Evolutionary conservation across 2,329 filamentous ascomycete species (phyloP).

Genomic region (Aspergillus candidus): DNA sequence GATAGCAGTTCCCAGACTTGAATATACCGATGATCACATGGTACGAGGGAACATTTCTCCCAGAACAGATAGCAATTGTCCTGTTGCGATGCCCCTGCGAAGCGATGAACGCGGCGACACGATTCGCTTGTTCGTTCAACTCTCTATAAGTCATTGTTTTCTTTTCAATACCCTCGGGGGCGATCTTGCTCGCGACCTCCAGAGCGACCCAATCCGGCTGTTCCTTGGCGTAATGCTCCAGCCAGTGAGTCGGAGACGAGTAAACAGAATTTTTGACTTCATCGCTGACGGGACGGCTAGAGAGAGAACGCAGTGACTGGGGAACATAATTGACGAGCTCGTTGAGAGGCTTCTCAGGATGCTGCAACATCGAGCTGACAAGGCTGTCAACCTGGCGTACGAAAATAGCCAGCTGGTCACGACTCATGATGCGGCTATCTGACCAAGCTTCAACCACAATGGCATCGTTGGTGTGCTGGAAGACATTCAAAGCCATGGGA

Average conservation of each 20-base stretch:
- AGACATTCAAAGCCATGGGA: conserved; percentile 37
- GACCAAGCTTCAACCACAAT: conserved; percentile 23
- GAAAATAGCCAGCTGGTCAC: conserved; percentile 24
- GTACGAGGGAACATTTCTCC: conserved; percentile 22
- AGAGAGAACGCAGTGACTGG: conserved; percentile 18
- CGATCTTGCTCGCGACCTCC: conserved; percentile 21
- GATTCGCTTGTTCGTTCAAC: conserved; percentile 19
- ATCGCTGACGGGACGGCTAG: conserved; percentile 13
- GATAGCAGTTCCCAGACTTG: conserved; percentile 30
- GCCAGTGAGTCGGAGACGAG: conserved; percentile 24
- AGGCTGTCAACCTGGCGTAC: conserved; percentile 25
- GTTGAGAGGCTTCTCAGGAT: conserved; percentile 20
- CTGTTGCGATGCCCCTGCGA: conserved; percentile 16
- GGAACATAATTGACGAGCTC: conserved; percentile 21
- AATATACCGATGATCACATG: conserved; percentile 28
- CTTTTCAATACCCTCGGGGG: conserved; percentile 14
- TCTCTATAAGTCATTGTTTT: conserved; percentile 21
- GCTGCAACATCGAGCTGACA: conserved; percentile 22
- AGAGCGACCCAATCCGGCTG: conserved; percentile 27
- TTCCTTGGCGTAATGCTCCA: conserved; percentile 20
- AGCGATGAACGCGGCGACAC: conserved; percentile 21
- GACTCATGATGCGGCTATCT: conserved; percentile 20
- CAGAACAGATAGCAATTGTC: conserved; percentile 26
- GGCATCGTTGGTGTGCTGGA: conserved; percentile 15
- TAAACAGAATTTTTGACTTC: conserved; percentile 14